phyloP scores from a whole-genome alignment of 2,329 filamentous ascomycete species.

The Ascochyta rabiei region DNA sequence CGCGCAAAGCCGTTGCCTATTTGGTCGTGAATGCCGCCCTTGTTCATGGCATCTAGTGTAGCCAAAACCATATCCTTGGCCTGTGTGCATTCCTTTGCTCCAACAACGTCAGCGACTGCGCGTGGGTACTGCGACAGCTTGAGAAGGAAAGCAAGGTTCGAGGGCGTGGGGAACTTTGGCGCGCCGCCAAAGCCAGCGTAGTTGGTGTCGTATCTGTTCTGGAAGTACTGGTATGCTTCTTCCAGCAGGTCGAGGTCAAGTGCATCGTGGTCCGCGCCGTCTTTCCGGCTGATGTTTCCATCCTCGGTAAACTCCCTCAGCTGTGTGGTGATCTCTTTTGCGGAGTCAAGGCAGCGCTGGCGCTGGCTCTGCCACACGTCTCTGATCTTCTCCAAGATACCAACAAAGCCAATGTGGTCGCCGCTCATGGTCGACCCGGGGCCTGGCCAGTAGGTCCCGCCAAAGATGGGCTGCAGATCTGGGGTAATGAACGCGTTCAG shows the following conservation, averaged over 20 bases:
- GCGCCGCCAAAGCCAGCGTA: constrained; percentile 69
- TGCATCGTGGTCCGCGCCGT: constrained; percentile 64
- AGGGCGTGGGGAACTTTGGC: constrained; percentile 89
- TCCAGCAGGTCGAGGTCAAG: constrained; percentile 90
- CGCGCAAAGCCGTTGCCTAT: constrained; percentile 80
- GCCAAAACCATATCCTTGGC: constrained; percentile 80
- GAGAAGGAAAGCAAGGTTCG: constrained; percentile 82
- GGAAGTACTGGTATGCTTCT: constrained; percentile 70
- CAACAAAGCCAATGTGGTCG: constrained; percentile 76
- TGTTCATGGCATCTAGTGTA: constrained; percentile 79
- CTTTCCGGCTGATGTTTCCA: constrained; percentile 65
- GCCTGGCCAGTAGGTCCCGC: constrained; percentile 93
- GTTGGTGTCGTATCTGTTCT: constrained; percentile 28
- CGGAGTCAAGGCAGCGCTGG: constrained; percentile 79
- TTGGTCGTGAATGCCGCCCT: constrained; percentile 74
- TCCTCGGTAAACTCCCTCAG: constrained; percentile 88
- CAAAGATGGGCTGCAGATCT: constrained; percentile 90
- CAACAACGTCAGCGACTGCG: constrained; percentile 85
- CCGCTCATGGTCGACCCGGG: constrained; percentile 64
- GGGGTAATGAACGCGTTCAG: constrained; percentile 96
- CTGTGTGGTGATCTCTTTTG: constrained; percentile 79
- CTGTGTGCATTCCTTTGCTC: constrained; percentile 73
- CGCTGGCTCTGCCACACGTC: constrained; percentile 83
- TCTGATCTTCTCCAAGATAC: constrained; percentile 78
- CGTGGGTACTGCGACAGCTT: constrained; percentile 73